These are phyloP conservation scores for Maudiozyma barnettii DNA, from an alignment of 805 yeast genomes.

Conservation along the genomic window DNA sequence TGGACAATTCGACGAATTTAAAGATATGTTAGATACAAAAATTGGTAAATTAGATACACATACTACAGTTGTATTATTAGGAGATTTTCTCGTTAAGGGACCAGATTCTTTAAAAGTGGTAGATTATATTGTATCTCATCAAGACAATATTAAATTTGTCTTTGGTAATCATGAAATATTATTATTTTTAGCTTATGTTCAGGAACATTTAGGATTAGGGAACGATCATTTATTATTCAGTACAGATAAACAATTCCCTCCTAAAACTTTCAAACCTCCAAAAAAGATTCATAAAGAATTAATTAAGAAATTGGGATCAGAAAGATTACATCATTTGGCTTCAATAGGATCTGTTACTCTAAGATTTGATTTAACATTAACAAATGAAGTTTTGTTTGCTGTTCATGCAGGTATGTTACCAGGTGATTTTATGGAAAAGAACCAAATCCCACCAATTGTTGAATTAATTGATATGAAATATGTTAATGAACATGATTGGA, in stretches of 20 bases:
- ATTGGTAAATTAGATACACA: slow-evolving; percentile 36
- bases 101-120: slow-evolving; percentile 61
- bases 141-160: slow-evolving; percentile 50
- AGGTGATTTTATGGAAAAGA: slow-evolving; percentile 33
- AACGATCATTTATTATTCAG: slow-evolving; percentile 11
- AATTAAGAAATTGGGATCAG: slow-evolving; percentile 16
- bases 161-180: slow-evolving; percentile 86
- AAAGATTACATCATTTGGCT: slow-evolving; percentile 13
- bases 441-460: slow-evolving; percentile 26
- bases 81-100: slow-evolving; percentile 84
- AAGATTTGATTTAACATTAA: slow-evolving; percentile 11
- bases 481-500: slow-evolving; percentile 55
- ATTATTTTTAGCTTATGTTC: slow-evolving; percentile 48
- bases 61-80: slow-evolving; percentile 49
- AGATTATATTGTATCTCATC: slow-evolving; percentile 49
- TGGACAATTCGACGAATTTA: slow-evolving; percentile 56
- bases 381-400: slow-evolving; percentile 38
- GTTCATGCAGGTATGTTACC: slow-evolving; percentile 81
- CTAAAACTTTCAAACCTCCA: slow-evolving; percentile 11
- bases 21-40: slow-evolving; percentile 39
- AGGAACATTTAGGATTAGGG: slow-evolving; percentile 17
- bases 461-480: slow-evolving; percentile 64
- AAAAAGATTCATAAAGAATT: slow-evolving; percentile 13
- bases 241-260: slow-evolving; percentile 11
- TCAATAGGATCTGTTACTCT: slow-evolving; percentile 15